These are phyloP conservation scores for Geotrichum phurueaensis DNA, from an alignment of 1,139 yeast genomes.

Conservation along the genomic window DNA sequence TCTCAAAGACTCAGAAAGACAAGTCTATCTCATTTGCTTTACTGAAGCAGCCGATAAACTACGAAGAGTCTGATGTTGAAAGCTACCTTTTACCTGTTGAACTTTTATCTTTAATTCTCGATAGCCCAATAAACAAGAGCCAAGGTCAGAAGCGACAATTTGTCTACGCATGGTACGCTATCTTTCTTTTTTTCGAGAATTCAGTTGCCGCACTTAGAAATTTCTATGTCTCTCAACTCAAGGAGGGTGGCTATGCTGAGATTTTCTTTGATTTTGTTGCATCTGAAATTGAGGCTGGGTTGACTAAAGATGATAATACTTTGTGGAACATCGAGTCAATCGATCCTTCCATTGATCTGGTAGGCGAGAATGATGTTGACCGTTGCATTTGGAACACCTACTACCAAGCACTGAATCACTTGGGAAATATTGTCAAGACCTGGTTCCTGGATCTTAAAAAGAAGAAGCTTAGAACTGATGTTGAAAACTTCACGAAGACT, in stretches of 20 bases:
- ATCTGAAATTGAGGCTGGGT: slow-evolving; percentile 17
- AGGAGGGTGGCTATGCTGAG: slow-evolving; percentile 43
- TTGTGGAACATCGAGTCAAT: slow-evolving; percentile 17
- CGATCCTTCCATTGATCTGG: slow-evolving; percentile 30
- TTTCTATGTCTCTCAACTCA: slow-evolving; percentile 54
- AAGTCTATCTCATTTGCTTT: slow-evolving; percentile 16
- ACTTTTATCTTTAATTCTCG: slow-evolving; percentile 29
- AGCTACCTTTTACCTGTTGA: slow-evolving; percentile 28
- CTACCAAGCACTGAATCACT: slow-evolving; percentile 50
- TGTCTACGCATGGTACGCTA: slow-evolving; percentile 65
- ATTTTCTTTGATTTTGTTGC: slow-evolving; percentile 30
- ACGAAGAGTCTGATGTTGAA: slow-evolving; percentile 15
- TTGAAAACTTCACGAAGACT: slow-evolving; percentile 58
- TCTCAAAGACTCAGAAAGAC: slow-evolving; percentile 9
- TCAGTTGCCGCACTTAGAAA: slow-evolving; percentile 59
- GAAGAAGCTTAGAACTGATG: slow-evolving; percentile 48
- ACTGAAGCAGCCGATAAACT: slow-evolving; percentile 11
- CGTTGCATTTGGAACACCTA: slow-evolving; percentile 41
- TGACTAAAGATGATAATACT: slow-evolving; percentile 14
- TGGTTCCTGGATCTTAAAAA: slow-evolving; percentile 68
- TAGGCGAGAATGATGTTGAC: slow-evolving; percentile 23
- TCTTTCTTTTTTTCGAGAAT: slow-evolving; percentile 58
- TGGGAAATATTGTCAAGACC: slow-evolving; percentile 61
- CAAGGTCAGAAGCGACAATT: slow-evolving; percentile 34
- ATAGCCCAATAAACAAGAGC: slow-evolving; percentile 23